Conservation (phyloP, 2,329 filamentous ascomycete species). For the Colletotrichum gloeosporioides region DNA sequence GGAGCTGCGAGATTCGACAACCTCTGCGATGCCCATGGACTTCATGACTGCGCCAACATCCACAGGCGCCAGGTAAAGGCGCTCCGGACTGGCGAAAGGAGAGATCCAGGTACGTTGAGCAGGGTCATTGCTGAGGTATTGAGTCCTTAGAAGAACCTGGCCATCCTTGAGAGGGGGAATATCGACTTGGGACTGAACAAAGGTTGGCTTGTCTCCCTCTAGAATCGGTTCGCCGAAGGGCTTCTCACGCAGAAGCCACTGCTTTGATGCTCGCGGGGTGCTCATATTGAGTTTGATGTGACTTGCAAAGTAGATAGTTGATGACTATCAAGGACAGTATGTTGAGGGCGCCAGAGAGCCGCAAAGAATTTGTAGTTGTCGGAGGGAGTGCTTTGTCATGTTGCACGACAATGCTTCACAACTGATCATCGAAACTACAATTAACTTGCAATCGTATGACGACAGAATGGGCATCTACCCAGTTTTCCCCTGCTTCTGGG, state of each 20-base stretch:
- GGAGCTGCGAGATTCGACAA: background rate
- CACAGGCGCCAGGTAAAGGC: background rate
- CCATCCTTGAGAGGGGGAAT: background rate
- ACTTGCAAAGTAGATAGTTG: background rate
- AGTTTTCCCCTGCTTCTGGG: background rate
- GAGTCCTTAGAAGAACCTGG: background rate
- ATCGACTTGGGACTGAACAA: background rate
- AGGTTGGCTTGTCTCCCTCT: background rate
- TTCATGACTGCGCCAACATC: background rate
- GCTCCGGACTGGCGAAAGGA: background rate
- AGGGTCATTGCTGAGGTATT: background rate
- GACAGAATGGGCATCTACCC: background rate
- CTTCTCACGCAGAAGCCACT: background rate
- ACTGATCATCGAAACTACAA: background rate
- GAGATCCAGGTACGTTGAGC: background rate
- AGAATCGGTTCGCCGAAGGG: background rate
- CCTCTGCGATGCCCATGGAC: background rate
- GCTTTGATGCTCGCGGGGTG: background rate
- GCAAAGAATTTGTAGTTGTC: background rate
- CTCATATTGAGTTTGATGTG: background rate
- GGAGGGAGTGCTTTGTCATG: background rate
- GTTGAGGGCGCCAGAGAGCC: background rate
- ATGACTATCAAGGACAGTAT: background rate
- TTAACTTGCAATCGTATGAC: background rate
- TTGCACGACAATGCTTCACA: background rate